Conservation (phyloP, 2,329 filamentous ascomycete species). For the Fusarium azukiicola region DNA sequence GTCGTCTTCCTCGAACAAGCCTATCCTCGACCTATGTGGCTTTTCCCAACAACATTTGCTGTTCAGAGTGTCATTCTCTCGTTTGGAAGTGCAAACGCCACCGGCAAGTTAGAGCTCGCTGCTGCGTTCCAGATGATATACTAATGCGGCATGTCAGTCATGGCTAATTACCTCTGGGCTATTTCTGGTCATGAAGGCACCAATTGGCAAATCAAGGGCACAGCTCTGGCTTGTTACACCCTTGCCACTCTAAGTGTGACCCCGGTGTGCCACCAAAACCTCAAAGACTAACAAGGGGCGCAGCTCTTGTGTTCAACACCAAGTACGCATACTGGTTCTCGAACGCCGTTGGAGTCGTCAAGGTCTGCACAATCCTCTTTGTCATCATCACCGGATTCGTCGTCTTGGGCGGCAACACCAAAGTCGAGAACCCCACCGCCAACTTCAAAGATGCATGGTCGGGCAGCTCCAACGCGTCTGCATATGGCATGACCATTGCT, state of each 20-base stretch:
- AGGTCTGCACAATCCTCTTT: conserved; percentile 64
- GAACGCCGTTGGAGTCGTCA: conserved; percentile 78
- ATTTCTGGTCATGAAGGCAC: conserved; percentile 72
- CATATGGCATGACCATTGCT: conserved; percentile 66
- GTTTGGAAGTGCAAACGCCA: conserved; percentile 83
- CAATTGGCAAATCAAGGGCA: conserved; percentile 82
- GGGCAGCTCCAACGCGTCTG: conserved; percentile 30
- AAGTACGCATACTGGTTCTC: conserved; percentile 76
- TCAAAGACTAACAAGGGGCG: too few species aligned
- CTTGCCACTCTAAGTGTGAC: conserved; percentile 63
- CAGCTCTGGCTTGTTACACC: conserved; percentile 82
- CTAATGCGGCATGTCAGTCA: conserved; percentile 61
- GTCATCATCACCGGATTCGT: conserved; percentile 81
- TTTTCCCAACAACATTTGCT: conserved; percentile 83
- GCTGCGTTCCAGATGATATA: neutral
- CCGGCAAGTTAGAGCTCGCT: conserved; percentile 55
- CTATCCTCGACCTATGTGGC: conserved; percentile 80
- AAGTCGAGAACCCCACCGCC: conserved; percentile 9
- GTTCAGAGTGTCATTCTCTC: conserved; percentile 83
- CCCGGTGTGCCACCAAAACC: too few species aligned
- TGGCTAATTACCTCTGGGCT: conserved; percentile 81
- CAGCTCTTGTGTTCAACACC: conserved; percentile 70
- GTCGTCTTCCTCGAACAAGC: conserved; percentile 86
- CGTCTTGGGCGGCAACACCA: conserved; percentile 69
- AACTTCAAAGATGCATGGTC: conserved; percentile 21